Percentiles rank a stretch among this genome's conserved stretches.
Evolutionary conservation across 371 early-diverging fungal species (phyloP).

Genomic region (Mortierella sp.): DNA sequence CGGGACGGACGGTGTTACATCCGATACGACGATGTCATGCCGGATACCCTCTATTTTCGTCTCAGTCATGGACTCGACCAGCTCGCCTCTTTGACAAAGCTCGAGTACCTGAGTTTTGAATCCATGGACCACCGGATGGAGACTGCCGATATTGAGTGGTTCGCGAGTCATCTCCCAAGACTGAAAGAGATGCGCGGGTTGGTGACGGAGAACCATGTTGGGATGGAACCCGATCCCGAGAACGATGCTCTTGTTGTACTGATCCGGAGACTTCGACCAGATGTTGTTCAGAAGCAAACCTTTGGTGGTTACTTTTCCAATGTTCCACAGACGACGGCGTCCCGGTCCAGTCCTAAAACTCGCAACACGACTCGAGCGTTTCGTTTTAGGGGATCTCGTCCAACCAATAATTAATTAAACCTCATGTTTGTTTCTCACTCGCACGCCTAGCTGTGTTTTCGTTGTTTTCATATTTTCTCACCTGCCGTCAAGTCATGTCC

Average conservation of each 20-base stretch:
- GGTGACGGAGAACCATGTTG: background rate
- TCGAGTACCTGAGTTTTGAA: background rate
- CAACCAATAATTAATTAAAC: too few species aligned
- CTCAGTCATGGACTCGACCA: background rate
- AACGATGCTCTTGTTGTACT: background rate
- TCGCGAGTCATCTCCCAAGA: background rate
- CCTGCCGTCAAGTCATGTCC: too few species aligned
- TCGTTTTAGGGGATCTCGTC: too few species aligned
- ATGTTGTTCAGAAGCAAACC: background rate
- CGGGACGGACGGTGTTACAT: background rate
- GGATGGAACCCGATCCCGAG: background rate
- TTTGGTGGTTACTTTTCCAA: background rate
- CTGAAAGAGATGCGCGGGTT: background rate
- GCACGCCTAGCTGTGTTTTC: too few species aligned
- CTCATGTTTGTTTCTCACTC: too few species aligned
- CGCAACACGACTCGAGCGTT: too few species aligned
- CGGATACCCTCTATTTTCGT: background rate
- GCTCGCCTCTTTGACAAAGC: background rate
- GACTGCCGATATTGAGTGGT: background rate
- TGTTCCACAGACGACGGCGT: too few species aligned
- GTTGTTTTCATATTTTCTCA: too few species aligned
- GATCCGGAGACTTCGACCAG: background rate
- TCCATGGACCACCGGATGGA: background rate
- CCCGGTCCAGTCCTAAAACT: too few species aligned
- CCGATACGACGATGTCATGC: background rate